Base-by-base conservation (phyloP, 106 monocot species). In the Gastrodia elata region DNA sequence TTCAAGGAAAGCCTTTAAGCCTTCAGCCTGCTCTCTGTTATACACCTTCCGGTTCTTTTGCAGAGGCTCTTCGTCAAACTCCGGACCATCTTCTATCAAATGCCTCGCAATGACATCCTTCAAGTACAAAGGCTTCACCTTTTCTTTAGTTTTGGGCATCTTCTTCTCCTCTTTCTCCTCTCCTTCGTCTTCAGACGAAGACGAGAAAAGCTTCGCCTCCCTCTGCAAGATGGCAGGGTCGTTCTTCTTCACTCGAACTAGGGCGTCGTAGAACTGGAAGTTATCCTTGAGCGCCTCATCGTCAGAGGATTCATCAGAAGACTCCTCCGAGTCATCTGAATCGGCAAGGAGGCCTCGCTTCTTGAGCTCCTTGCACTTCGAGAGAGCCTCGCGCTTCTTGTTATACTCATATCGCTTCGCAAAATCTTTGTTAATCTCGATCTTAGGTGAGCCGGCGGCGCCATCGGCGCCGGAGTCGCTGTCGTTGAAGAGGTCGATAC, bases 341-440 rank as follows among this genome's bases (percentile, higher is more conserved):
- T 59, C 74, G 5, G 69, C 36, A 33, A 74, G 44, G 48, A 81
- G 77, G 49, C 93, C 91, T 0, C 73, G 71, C 77, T 81, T 89
- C 76, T 84, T 87, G 61, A 84, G 84, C 57, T 99, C 93, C 69
- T 93, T 77, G 13, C 75, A 77, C 22, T 81, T 68, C 35, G 91
- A 93, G 32, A 94, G 84, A 30, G 56, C 83, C 80, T 93, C 93
- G 28, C 93, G 91, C 70, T 77, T 76, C 85, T 99, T 99, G 91
- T 93, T 93, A 89, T 93, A 88, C 82, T 99, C 93, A 52, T 89
- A 79, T 8, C 87, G 84, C n/a, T 82, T 79, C 1, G 98, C 98
- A 74, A 79, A 99, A 4, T 83, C 82, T 65, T 87, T 8, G 74
- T 99, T 58, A 83, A 99, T 89, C 76, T 88, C 75, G 74, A 99